A percentile compares a stretch with the other conserved stretches of the same genome.
phyloP scores from a whole-genome alignment of 306 rosid genomes.

The Corylus heterophylla region DNA sequence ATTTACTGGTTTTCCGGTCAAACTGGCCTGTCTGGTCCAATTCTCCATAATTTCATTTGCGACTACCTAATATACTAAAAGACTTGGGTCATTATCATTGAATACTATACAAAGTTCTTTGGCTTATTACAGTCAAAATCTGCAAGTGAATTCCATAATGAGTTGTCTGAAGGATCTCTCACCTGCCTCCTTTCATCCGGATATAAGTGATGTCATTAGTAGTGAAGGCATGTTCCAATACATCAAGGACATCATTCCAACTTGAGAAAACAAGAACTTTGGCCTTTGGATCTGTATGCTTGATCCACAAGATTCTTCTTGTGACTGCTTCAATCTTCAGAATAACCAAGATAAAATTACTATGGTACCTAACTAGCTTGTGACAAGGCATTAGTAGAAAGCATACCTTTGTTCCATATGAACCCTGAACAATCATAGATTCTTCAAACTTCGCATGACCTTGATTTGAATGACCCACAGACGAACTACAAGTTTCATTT shows the following conservation, averaged over 20 bases:
- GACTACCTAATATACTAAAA: background rate
- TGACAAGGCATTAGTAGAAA: background rate
- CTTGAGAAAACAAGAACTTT: conserved; percentile 93
- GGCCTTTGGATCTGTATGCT: conserved; percentile 66
- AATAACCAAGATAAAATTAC: conserved; percentile 27
- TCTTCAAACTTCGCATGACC: conserved; percentile 55
- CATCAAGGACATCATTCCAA: conserved; percentile 97
- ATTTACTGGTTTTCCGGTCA: background rate
- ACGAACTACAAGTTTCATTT: conserved; percentile 47
- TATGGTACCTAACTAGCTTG: background rate
- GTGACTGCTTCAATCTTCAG: conserved; percentile 89
- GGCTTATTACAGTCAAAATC: background rate
- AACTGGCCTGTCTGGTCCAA: background rate
- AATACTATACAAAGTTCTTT: background rate
- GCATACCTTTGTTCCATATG: conserved; percentile 91
- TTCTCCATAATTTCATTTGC: background rate
- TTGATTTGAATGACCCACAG: conserved; percentile 40
- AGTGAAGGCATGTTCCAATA: conserved; percentile 81
- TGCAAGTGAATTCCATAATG: background rate
- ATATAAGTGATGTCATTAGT: conserved; percentile 61
- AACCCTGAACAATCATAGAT: conserved; percentile 71
- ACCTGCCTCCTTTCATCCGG: conserved; percentile 99
- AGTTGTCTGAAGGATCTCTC: conserved; percentile 21
- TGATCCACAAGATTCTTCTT: conserved; percentile 84
- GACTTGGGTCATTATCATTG: background rate